Percentiles rank a stretch among this genome's conserved stretches.
phyloP scores from a whole-genome alignment of 192 early-diverging fungal genomes.

The Gaertneriomyces sp. region DNA sequence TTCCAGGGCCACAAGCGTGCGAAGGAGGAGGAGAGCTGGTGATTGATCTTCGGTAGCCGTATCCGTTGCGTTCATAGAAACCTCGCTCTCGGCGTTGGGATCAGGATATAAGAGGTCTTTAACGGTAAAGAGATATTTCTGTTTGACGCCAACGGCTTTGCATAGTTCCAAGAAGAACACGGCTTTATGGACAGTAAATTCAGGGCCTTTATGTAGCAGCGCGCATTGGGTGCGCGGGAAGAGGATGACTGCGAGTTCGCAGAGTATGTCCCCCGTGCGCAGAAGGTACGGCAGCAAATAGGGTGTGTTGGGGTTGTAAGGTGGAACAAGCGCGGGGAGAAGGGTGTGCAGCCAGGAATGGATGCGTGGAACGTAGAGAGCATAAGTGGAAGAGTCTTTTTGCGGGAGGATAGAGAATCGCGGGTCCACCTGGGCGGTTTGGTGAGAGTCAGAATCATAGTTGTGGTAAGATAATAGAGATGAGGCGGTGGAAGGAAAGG shows the following conservation, averaged over 20 bases:
- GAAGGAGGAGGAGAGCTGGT: constrained; percentile 36
- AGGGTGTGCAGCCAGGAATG: too few species aligned
- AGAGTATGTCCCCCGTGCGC: constrained; percentile 43
- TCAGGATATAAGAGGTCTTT: constrained; percentile 38
- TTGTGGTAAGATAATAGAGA: too few species aligned
- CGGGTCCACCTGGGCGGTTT: background rate
- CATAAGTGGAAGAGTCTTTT: background rate
- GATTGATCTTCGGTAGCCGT: background rate
- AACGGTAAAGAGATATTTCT: constrained; percentile 40
- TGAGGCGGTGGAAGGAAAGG: too few species aligned
- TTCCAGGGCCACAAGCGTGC: constrained; percentile 47
- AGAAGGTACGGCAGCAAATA: constrained; percentile 24
- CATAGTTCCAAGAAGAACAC: constrained; percentile 55
- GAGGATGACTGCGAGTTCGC: constrained; percentile 37
- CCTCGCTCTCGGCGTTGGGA: constrained; percentile 20
- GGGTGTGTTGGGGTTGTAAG: constrained; percentile 18
- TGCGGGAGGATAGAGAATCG: background rate
- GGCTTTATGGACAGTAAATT: constrained; percentile 53
- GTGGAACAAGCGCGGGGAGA: constrained; percentile 1
- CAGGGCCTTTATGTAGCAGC: constrained; percentile 42
- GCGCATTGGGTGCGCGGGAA: constrained; percentile 48
- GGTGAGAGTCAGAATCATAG: too few species aligned
- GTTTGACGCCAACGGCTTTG: constrained; percentile 47
- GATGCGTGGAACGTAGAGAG: constrained; percentile 20
- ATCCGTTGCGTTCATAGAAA: background rate